Evolutionary conservation across 1,139 yeast genomes (phyloP).

Genomic region (Hemisphaericaspora lyxosophila): DNA sequence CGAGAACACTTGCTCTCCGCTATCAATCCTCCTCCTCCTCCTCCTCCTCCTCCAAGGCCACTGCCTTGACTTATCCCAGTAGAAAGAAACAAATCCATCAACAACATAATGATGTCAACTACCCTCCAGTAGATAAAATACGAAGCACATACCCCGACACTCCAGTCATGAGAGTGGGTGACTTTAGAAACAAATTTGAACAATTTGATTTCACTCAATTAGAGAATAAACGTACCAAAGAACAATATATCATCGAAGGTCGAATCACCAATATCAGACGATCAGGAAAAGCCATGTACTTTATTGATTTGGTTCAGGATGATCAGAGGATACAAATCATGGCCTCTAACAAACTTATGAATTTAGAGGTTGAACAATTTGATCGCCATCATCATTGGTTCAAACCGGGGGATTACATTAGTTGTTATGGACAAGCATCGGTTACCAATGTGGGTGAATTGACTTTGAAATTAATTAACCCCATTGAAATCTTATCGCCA

Average conservation of each 20-base stretch:
- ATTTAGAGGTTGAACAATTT: slow-evolving; percentile 42
- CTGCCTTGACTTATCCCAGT: neutral
- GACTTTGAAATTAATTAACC: slow-evolving; percentile 58
- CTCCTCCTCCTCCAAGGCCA: no score
- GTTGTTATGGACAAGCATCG: slow-evolving; percentile 69
- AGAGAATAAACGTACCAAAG: slow-evolving; percentile 16
- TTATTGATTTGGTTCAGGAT: slow-evolving; percentile 68
- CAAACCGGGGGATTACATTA: slow-evolving; percentile 70
- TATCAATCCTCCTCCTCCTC: no score
- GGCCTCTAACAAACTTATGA: slow-evolving; percentile 52
- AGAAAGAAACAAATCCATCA: slow-evolving; percentile 9
- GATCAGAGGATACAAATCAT: slow-evolving; percentile 56
- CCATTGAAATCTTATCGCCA: slow-evolving; percentile 60
- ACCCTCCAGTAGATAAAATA: slow-evolving; percentile 20
- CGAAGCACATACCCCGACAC: slow-evolving; percentile 6
- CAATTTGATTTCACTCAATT: slow-evolving; percentile 19
- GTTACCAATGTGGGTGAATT: slow-evolving; percentile 76
- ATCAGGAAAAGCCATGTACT: slow-evolving; percentile 66
- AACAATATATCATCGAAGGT: slow-evolving; percentile 48
- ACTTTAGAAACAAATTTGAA: slow-evolving; percentile 21
- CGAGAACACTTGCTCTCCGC: no score
- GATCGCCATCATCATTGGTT: slow-evolving; percentile 43
- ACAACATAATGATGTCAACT: slow-evolving; percentile 8
- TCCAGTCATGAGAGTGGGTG: slow-evolving; percentile 16
- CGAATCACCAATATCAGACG: slow-evolving; percentile 55